Percentiles rank a stretch among this genome's conserved stretches.
These are phyloP conservation scores for Leishmania amazonensis DNA, from an alignment of 208 protist species.

Conservation along the genomic window DNA sequence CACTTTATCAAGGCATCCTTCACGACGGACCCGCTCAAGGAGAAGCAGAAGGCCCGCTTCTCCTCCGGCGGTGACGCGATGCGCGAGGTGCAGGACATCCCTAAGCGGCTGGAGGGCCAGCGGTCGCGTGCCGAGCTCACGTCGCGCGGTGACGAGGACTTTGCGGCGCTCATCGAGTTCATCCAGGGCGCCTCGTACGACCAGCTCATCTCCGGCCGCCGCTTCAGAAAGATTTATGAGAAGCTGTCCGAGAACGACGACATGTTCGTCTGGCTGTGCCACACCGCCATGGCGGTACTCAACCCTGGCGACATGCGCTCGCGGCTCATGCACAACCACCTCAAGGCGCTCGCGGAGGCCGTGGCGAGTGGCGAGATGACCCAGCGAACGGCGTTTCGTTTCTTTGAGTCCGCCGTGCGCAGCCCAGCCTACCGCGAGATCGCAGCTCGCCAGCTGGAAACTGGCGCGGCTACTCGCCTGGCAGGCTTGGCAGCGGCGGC, in stretches of 20 bases:
- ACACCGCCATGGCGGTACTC: constrained; percentile 91
- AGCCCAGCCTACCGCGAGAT: constrained; percentile 88
- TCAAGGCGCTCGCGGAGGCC: constrained; percentile 84
- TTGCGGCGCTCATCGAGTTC: constrained; percentile 88
- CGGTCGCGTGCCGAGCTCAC: constrained; percentile 70
- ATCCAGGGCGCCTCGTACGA: constrained; percentile 90
- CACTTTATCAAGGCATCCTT: constrained; percentile 88
- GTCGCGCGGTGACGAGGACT: constrained; percentile 72
- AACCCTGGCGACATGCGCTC: constrained; percentile 91
- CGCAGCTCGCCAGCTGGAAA: constrained; percentile 80
- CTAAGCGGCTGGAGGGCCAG: constrained; percentile 76
- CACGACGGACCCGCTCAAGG: constrained; percentile 90
- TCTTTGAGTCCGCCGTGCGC: constrained; percentile 88
- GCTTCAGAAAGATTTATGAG: constrained; percentile 90
- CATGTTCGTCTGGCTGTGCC: constrained; percentile 92
- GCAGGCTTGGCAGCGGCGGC: constrained; percentile 85
- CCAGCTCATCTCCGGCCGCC: constrained; percentile 86
- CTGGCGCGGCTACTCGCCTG: constrained; percentile 79
- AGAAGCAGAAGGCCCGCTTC: constrained; percentile 89
- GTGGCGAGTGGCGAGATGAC: constrained; percentile 87
- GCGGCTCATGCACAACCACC: constrained; percentile 85
- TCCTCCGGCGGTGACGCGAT: constrained; percentile 87
- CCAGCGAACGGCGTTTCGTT: constrained; percentile 87
- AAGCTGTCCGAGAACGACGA: constrained; percentile 89
- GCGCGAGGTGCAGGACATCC: constrained; percentile 88